A percentile compares a stretch with the other conserved stretches of the same genome.
Conservation (phyloP, 306 rosid species). For the Senna tora region DNA sequence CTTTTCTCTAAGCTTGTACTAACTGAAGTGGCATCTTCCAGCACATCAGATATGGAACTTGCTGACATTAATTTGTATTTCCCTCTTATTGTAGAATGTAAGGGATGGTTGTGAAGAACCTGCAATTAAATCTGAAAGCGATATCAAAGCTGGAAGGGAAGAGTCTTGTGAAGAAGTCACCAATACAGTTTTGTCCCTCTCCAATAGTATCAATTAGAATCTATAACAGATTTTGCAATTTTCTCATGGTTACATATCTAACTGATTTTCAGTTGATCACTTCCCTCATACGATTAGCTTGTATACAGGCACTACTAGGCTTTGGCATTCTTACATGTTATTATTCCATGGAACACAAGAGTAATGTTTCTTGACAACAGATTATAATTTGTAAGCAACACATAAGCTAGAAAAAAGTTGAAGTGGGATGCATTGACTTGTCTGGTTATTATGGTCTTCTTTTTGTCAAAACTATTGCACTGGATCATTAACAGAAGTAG, state of each 20-base stretch:
- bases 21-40: constrained; percentile 30
- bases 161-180: constrained; percentile 54
- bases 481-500: no score
- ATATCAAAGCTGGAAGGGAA: constrained; percentile 44
- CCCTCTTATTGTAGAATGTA: constrained; percentile 48
- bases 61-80: constrained; percentile 20
- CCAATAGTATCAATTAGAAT: constrained; percentile 19
- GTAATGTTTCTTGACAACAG: not conserved
- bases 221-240: constrained; percentile 24
- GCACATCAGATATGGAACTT: constrained; percentile 31
- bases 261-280: constrained; percentile 28
- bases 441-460: constrained; percentile 8
- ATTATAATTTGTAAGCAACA: not conserved
- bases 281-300: constrained; percentile 22
- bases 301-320: constrained; percentile 5
- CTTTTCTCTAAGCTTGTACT: constrained; percentile 9
- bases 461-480: no score
- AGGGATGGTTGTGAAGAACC: constrained; percentile 52
- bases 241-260: constrained; percentile 17
- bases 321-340: constrained; percentile 14
- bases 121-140: constrained; percentile 52
- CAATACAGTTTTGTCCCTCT: constrained; percentile 39
- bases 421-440: constrained; percentile 17
- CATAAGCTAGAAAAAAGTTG: constrained; percentile 8
- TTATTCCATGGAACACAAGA: constrained; percentile 16